phyloP scores from a whole-genome alignment of 176 grass and related monocot genomes.

The Tuctoria greenei region DNA sequence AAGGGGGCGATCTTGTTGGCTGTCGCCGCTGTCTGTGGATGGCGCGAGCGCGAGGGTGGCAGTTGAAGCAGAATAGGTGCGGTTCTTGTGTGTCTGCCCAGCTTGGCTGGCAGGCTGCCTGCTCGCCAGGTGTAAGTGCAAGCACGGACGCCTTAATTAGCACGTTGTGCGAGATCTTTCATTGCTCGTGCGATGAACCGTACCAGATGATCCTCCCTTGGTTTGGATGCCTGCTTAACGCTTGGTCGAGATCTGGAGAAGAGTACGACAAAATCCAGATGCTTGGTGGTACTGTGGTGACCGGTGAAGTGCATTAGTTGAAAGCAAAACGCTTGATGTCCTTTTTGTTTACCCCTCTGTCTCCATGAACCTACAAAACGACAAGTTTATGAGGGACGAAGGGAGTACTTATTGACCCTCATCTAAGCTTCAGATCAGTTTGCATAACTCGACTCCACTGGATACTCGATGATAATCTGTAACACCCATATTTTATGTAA shows the following conservation, averaged over 20 bases:
- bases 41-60: not conserved
- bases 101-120: conserved; percentile 4
- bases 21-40: conserved; percentile 7
- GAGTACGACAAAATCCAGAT: not conserved
- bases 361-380: no score
- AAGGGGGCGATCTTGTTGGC: not conserved
- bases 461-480: no score
- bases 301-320: not conserved
- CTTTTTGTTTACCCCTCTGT: no score
- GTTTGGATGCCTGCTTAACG: not conserved
- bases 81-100: not conserved
- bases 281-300: not conserved
- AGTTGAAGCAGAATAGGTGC: conserved; percentile 20
- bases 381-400: no score
- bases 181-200: conserved; percentile 23
- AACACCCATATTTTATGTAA: no score
- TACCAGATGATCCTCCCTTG: not conserved
- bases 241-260: not conserved
- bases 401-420: no score
- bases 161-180: conserved; percentile 7
- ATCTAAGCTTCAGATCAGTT: no score
- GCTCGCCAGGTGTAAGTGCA: conserved; percentile 1
- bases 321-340: not conserved
- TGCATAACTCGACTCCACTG: no score
- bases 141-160: conserved; percentile 1